A percentile compares a stretch with the other conserved stretches of the same genome.
These are phyloP conservation scores for Melanogaster broomeanus DNA, from an alignment of 768 basidiomycete species.

Conservation along the genomic window DNA sequence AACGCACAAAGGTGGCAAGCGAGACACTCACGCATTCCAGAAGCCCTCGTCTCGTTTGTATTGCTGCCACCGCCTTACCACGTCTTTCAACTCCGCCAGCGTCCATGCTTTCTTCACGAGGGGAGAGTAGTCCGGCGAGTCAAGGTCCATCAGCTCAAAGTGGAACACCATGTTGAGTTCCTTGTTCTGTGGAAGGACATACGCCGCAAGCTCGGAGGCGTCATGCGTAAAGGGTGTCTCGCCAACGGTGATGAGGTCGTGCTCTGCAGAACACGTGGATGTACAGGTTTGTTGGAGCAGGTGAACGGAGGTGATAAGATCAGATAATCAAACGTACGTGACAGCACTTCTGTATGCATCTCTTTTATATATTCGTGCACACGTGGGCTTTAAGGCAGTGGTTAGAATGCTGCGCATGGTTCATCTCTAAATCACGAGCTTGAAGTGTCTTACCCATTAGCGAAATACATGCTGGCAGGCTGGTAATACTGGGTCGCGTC, in stretches of 20 bases:
- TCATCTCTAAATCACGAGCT: constrained; percentile 3
- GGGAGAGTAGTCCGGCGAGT: constrained; percentile 44
- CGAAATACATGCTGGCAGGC: constrained; percentile 51
- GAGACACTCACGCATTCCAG: constrained; percentile 61
- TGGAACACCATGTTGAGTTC: constrained; percentile 69
- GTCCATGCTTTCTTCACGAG: constrained; percentile 51
- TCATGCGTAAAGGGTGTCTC: constrained; percentile 63
- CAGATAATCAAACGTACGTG: constrained; percentile 41
- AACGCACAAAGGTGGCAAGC: neutral
- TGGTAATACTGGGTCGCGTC: constrained; percentile 54
- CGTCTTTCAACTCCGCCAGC: constrained; percentile 50
- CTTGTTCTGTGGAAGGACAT: constrained; percentile 57
- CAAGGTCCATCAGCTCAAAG: constrained; percentile 63
- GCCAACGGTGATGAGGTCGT: constrained; percentile 65
- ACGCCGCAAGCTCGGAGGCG: constrained; percentile 50
- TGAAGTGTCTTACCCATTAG: constrained; percentile 54
- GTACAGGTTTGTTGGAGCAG: constrained; percentile 1
- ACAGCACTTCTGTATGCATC: constrained; percentile 63
- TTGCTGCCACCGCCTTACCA: constrained; percentile 54
- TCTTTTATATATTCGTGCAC: constrained; percentile 70
- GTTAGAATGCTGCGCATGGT: neutral
- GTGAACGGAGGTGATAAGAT: constrained; percentile 9
- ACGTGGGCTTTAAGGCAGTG: constrained; percentile 45
- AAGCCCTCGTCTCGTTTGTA: constrained; percentile 59
- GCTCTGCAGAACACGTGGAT: constrained; percentile 35